phyloP scores from a whole-genome alignment of 306 rosid genomes.

The Quillaja saponaria region DNA sequence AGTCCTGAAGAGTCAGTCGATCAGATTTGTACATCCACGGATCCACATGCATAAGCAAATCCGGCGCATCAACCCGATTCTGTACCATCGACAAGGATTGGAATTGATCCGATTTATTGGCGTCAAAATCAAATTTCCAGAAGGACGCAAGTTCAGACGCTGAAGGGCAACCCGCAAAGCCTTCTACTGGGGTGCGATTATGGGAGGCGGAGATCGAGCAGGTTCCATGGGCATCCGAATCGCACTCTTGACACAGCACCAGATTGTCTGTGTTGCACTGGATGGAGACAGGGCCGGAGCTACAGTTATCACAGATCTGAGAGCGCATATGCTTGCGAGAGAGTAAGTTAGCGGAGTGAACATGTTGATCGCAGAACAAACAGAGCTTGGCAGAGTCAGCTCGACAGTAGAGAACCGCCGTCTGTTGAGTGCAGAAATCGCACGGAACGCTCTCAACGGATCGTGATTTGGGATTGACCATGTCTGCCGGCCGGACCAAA shows the following conservation, averaged over 20 bases:
- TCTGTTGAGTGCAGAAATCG: constrained; percentile 57
- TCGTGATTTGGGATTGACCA: constrained; percentile 44
- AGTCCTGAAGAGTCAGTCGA: constrained; percentile 38
- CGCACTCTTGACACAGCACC: constrained; percentile 62
- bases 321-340: constrained; percentile 62
- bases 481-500: neutral
- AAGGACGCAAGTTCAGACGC: constrained; percentile 53
- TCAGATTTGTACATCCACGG: constrained; percentile 29
- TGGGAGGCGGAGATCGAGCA: constrained; percentile 49
- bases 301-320: constrained; percentile 68
- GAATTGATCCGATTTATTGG: constrained; percentile 17
- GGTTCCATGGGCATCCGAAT: constrained; percentile 58
- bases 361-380: constrained; percentile 65
- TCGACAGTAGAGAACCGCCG: constrained; percentile 59
- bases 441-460: constrained; percentile 40
- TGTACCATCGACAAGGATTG: constrained; percentile 18
- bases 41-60: constrained; percentile 29
- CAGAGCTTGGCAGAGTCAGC: constrained; percentile 80
- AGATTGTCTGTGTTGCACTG: constrained; percentile 63
- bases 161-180: constrained; percentile 65
- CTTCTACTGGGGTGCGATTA: constrained; percentile 44
- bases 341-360: constrained; percentile 64
- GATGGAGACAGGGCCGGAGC: constrained; percentile 52
- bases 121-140: constrained; percentile 50
- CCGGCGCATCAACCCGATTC: constrained; percentile 18